Evolutionary conservation across 2,329 filamentous ascomycete species (phyloP).

Genomic region (Didymella lethalis): DNA sequence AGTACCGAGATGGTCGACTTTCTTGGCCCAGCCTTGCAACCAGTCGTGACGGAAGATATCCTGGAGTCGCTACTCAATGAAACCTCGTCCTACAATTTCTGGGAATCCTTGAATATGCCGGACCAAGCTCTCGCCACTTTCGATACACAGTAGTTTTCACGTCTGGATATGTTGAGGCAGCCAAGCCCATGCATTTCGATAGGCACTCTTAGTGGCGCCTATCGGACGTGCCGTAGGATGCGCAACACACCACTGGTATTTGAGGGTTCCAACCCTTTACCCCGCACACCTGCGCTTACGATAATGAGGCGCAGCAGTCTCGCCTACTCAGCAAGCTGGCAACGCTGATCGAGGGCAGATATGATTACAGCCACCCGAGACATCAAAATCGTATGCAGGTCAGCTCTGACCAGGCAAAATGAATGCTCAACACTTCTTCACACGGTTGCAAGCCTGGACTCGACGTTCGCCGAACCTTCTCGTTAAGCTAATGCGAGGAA

Average conservation of each 20-base stretch:
- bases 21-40: neutral
- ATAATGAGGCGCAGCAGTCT: neutral
- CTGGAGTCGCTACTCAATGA: constrained; percentile 15
- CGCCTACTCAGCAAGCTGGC: neutral
- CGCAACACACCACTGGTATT: neutral
- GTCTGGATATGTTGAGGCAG: neutral
- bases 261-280: neutral
- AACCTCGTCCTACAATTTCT: constrained; percentile 13
- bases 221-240: neutral
- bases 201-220: neutral
- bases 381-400: neutral
- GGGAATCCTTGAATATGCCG: constrained; percentile 15
- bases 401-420: neutral
- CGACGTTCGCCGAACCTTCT: neutral
- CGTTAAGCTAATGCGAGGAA: neutral
- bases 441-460: neutral
- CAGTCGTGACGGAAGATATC: constrained; percentile 7
- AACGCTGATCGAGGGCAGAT: neutral
- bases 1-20: neutral
- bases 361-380: no score
- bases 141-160: neutral
- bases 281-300: neutral
- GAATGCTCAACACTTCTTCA: neutral
- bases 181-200: neutral
- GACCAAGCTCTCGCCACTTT: neutral